These are phyloP conservation scores for Saccharomycopsis sp. DNA, from an alignment of 805 yeast species.

Conservation along the genomic window DNA sequence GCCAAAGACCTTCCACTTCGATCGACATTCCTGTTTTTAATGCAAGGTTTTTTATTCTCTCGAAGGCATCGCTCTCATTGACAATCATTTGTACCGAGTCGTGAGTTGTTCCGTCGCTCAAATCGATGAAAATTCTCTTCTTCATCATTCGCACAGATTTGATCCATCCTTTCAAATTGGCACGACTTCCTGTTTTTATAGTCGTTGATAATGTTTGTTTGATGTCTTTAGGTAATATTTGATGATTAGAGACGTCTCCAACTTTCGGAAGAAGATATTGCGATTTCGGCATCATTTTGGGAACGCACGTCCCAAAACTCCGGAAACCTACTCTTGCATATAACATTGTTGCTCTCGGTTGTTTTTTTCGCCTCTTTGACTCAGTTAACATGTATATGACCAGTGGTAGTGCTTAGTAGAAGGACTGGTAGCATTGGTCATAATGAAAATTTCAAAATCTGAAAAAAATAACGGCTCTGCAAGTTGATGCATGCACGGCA, in stretches of 20 bases:
- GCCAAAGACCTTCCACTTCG: conserved; percentile 38
- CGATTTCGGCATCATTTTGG: not conserved
- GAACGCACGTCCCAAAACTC: not conserved
- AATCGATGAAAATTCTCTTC: conserved; percentile 70
- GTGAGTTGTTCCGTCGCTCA: conserved; percentile 69
- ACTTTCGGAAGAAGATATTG: not conserved
- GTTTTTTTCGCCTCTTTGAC: not conserved
- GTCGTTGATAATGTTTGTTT: conserved; percentile 20
- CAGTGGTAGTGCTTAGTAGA: too few species aligned
- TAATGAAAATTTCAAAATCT: not conserved
- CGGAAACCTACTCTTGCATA: not conserved
- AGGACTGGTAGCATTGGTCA: not conserved
- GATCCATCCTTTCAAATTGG: conserved; percentile 60
- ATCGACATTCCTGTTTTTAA: conserved; percentile 43
- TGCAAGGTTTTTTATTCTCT: conserved; percentile 26
- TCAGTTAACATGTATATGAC: too few species aligned
- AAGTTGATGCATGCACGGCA: not conserved
- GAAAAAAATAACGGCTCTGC: not conserved
- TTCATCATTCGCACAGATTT: conserved; percentile 66
- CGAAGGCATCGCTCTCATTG: conserved; percentile 29
- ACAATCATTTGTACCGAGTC: conserved; percentile 47
- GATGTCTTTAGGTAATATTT: not conserved
- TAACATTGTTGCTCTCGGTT: not conserved
- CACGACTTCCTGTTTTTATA: conserved; percentile 33
- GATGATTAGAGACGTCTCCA: conserved; percentile 24